A percentile compares a stretch with the other conserved stretches of the same genome.
Conservation (phyloP, 371 early-diverging fungal genomes). For the Blakeslea trispora region DNA sequence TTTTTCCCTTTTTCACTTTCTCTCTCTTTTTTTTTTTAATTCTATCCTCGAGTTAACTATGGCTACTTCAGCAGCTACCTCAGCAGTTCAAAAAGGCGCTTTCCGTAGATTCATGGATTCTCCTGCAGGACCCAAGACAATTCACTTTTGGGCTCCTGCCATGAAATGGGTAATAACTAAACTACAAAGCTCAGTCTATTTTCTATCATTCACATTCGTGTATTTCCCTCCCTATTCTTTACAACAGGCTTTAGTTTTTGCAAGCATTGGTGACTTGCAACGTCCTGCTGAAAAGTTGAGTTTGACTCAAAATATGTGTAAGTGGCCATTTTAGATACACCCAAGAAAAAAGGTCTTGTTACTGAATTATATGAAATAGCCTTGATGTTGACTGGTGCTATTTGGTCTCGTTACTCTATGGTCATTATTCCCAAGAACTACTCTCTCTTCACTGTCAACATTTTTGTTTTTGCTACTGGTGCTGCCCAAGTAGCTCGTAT, state of each 20-base stretch:
- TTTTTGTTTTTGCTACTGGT: conserved; percentile 92
- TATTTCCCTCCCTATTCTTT: not conserved
- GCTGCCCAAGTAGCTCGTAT: conserved; percentile 85
- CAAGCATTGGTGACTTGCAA: conserved; percentile 85
- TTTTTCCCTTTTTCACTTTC: not conserved
- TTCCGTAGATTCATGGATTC: conserved; percentile 74
- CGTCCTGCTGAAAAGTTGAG: conserved; percentile 93
- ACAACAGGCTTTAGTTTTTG: conserved; percentile 61
- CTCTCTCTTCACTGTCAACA: conserved; percentile 84
- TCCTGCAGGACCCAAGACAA: conserved; percentile 64
- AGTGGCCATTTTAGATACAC: conserved; percentile 17
- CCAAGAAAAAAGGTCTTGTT: not conserved
- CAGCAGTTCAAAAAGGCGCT: conserved; percentile 55
- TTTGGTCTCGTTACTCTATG: conserved; percentile 95
- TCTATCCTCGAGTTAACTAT: conserved; percentile 29
- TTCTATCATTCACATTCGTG: too few species aligned
- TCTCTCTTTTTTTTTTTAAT: conserved; percentile 12
- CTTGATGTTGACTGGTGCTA: conserved; percentile 91
- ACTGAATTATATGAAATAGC: conserved; percentile 60
- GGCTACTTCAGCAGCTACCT: conserved; percentile 36
- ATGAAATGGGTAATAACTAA: conserved; percentile 44
- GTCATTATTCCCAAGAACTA: conserved; percentile 94
- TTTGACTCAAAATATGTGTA: conserved; percentile 76
- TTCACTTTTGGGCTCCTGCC: conserved; percentile 48
- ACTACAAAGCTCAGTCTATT: too few species aligned